Evolutionary conservation across 331 rosid species (phyloP), one percentile per base, ranked within the genome.

Genomic region (Cydonia oblonga): DNA sequence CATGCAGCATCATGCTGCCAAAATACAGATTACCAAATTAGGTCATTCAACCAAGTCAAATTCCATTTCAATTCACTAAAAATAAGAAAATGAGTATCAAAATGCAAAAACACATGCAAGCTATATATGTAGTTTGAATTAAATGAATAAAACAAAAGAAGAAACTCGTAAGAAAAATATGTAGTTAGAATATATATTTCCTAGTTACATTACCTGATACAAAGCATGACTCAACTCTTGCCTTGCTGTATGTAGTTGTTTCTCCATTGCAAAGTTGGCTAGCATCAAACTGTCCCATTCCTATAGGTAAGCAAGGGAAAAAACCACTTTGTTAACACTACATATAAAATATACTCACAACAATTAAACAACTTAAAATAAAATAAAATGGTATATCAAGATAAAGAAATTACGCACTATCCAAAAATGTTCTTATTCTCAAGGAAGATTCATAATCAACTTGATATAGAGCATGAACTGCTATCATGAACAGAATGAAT

Each of bases 1-100:
- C 99, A 95, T 24, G 99, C 99, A 72, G 99, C 99, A 91, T 95
- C 99, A 81, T 95, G 99, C 99, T 95, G 68, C 54, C 74, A 61
- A 73, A 70, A 63, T 19, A 49, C 66, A 73, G 29, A 82, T 54
- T 30, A 85, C 80, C 56, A 61, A 75, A 40, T 77, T 6, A 83
- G 77, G 29, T 26, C 75, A 32, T 64, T 53, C 8, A 32, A 69
- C 19, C 62, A 58, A 71, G n/a, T 25, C 65, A 73, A 44, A 26
- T 68, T 67, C 71, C 70, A 62, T 19, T 11, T 22, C 6, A 33
- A 9, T 70, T 13, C 46, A 28, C 12, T n/a, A 24, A 64, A 29
- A 7, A 68, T 8, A 16, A 61, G 33, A 56, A 32, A 30, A n/a
- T 13, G 42, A 72, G 6, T 22, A 78, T n/a, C 28, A 29, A 24